Percentiles rank a stretch among this genome's conserved stretches.
phyloP scores from a whole-genome alignment of 495 filamentous ascomycete species.

The Pyrenopolyporus hunteri region DNA sequence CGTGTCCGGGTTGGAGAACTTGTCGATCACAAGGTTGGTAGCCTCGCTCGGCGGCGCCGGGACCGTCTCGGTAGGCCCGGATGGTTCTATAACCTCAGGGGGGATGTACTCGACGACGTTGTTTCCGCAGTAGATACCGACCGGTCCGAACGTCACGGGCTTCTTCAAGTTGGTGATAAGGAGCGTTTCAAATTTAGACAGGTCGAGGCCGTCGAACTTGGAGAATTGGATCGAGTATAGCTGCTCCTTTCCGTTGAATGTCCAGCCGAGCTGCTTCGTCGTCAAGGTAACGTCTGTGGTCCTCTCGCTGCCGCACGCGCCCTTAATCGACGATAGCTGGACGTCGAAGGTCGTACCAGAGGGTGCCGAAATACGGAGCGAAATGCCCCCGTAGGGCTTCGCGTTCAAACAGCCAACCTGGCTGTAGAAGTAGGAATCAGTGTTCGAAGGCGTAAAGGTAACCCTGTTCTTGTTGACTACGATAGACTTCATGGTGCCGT shows the following conservation, averaged over 20 bases:
- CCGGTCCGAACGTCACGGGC: constrained; percentile 60
- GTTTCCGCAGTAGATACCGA: constrained; percentile 65
- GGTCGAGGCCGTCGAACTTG: constrained; percentile 58
- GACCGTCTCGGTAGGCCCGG: constrained; percentile 53
- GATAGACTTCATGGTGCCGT: constrained; percentile 64
- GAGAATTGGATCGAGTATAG: constrained; percentile 66
- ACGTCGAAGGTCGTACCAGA: constrained; percentile 61
- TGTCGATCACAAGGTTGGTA: constrained; percentile 68
- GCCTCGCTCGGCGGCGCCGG: constrained; percentile 56
- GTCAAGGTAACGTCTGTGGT: constrained; percentile 48
- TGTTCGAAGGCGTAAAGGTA: constrained; percentile 57
- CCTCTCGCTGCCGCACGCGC: constrained; percentile 47
- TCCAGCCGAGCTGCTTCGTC: constrained; percentile 61
- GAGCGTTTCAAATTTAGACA: constrained; percentile 57
- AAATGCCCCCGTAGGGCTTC: constrained; percentile 62
- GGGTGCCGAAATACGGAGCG: constrained; percentile 62
- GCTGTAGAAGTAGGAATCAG: constrained; percentile 64
- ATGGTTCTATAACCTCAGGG: constrained; percentile 45
- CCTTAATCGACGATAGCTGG: constrained; percentile 56
- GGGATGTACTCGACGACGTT: constrained; percentile 58
- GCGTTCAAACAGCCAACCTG: constrained; percentile 62
- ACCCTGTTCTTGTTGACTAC: constrained; percentile 60
- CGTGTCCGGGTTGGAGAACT: constrained; percentile 58
- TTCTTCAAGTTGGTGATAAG: constrained; percentile 55
- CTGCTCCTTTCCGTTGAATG: constrained; percentile 64